phyloP scores from a whole-genome alignment of 2,329 filamentous ascomycete genomes.

The Microdochium nivale region DNA sequence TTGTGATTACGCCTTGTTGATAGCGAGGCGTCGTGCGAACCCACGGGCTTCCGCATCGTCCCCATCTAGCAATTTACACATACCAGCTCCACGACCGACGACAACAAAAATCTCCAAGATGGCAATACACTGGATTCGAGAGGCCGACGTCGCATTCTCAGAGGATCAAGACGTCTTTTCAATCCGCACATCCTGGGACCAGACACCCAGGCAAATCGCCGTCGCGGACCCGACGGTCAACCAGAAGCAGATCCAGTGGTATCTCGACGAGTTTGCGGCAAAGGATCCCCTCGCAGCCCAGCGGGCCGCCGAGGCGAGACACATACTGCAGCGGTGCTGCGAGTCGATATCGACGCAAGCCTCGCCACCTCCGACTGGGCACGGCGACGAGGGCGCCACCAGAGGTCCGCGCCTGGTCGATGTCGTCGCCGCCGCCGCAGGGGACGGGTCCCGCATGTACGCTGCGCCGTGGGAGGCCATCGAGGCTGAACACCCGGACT shows the following conservation, averaged over 20 bases:
- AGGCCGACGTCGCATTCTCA: neutral
- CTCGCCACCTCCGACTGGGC: too few relatives aligned
- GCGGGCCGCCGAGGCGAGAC: neutral
- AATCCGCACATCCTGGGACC: neutral
- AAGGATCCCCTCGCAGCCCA: neutral
- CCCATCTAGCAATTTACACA: neutral
- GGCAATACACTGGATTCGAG: neutral
- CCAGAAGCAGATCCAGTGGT: neutral
- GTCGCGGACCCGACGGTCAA: neutral
- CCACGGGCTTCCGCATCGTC: too few relatives aligned
- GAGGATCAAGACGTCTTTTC: neutral
- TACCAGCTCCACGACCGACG: neutral
- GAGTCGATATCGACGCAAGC: neutral
- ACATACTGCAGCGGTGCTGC: neutral
- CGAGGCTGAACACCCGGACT: neutral
- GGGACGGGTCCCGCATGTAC: neutral
- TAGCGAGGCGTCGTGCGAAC: too few relatives aligned
- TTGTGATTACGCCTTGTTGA: too few relatives aligned
- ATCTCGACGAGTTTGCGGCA: neutral
- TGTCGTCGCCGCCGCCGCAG: neutral
- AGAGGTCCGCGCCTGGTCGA: neutral
- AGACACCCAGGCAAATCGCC: neutral
- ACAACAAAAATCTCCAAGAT: neutral
- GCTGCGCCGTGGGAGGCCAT: neutral
- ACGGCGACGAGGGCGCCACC: neutral